Evolutionary conservation across 257 asterid genomes (phyloP).

Genomic region (Fraxinus americana): DNA sequence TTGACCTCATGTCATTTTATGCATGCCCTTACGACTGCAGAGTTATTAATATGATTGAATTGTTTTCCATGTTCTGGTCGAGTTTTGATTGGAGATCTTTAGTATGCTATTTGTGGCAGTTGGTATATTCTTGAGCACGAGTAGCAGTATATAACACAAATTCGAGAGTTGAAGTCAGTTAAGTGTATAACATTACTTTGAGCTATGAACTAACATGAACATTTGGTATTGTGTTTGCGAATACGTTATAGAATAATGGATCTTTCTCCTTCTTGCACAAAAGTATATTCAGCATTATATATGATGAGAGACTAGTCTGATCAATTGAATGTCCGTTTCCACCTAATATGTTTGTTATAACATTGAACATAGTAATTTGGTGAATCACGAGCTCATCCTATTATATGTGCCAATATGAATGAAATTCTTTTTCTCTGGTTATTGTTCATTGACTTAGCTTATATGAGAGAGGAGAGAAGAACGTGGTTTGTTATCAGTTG

Average conservation of each 20-base stretch:
- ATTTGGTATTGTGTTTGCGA: neutral
- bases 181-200: slow-evolving; percentile 11
- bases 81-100: neutral
- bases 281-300: neutral
- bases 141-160: neutral
- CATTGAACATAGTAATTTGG: neutral
- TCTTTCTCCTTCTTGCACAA: neutral
- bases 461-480: slow-evolving; percentile 9
- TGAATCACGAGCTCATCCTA: neutral
- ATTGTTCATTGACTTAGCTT: neutral
- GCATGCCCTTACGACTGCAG: neutral
- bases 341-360: neutral
- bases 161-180: slow-evolving; percentile 4
- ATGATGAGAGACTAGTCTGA: neutral
- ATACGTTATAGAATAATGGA: neutral
- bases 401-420: neutral
- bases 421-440: neutral
- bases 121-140: neutral
- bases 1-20: neutral
- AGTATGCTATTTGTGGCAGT: slow-evolving; percentile 5
- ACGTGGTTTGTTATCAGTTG: neutral
- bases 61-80: neutral
- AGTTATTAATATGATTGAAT: neutral
- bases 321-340: neutral
- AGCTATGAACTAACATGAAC: slow-evolving; percentile 7